A percentile compares a stretch with the other conserved stretches of the same genome.
Evolutionary conservation across 1,284 basidiomycete genomes (phyloP).

Genomic region (Bothia castanella): DNA sequence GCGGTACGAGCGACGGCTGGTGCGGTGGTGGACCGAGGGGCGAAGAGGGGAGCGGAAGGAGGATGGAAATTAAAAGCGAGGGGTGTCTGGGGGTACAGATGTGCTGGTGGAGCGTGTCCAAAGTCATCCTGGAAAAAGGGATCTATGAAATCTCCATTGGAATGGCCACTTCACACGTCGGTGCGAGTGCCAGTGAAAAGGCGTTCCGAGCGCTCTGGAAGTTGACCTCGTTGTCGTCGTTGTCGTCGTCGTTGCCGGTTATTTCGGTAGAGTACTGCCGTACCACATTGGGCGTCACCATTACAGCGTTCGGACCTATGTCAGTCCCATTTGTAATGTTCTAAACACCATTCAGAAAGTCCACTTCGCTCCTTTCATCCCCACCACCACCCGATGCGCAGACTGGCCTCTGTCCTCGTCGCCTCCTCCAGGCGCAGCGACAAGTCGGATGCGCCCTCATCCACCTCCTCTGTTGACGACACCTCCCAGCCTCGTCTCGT

Average conservation of each 20-base stretch:
- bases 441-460: slow-evolving; percentile 36
- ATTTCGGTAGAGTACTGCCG: slow-evolving; percentile 28
- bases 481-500: slow-evolving; percentile 8
- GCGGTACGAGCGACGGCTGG: slow-evolving; percentile 55
- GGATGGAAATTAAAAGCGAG: slow-evolving; percentile 17
- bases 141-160: slow-evolving; percentile 3
- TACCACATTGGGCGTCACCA: slow-evolving; percentile 4
- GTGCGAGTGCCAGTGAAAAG: slow-evolving; percentile 1
- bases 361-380: slow-evolving; percentile 17
- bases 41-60: too few relatives aligned
- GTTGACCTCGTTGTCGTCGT: slow-evolving; percentile 8
- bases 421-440: slow-evolving; percentile 45
- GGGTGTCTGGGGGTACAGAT: slow-evolving; percentile 13
- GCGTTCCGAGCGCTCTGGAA: background rate
- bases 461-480: slow-evolving; percentile 22
- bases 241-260: slow-evolving; percentile 14
- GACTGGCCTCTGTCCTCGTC: slow-evolving; percentile 51
- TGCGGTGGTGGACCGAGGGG: slow-evolving; percentile 44
- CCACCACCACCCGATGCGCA: slow-evolving; percentile 42
- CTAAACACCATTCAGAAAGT: slow-evolving; percentile 16
- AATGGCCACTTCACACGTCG: slow-evolving; percentile 13
- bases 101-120: background rate
- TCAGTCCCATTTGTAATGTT: slow-evolving; percentile 37
- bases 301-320: slow-evolving; percentile 13
- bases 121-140: background rate